phyloP scores from a whole-genome alignment of 495 filamentous ascomycete species.

The Penicillium antarcticum region DNA sequence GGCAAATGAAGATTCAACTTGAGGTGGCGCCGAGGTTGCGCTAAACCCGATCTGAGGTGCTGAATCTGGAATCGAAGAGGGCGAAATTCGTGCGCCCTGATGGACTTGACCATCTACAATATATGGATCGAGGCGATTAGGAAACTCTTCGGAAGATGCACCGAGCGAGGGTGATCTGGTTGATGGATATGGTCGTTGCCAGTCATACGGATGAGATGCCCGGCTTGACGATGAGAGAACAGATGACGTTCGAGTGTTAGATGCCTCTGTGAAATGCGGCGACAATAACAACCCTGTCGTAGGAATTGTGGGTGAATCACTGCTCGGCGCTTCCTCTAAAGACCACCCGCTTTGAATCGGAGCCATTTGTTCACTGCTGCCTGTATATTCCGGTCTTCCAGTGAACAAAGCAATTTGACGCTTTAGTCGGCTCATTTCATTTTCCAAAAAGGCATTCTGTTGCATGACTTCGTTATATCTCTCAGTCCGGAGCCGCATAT shows the following conservation, averaged over 20 bases:
- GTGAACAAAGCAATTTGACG: constrained; percentile 33
- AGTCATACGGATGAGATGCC: constrained; percentile 18
- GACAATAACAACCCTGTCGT: constrained; percentile 8
- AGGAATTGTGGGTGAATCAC: neutral
- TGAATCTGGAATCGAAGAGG: constrained; percentile 1
- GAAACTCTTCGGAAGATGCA: constrained; percentile 14
- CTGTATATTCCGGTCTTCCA: constrained; percentile 6
- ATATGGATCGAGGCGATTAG: constrained; percentile 17
- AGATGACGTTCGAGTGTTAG: constrained; percentile 13
- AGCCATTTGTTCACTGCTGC: constrained; percentile 8
- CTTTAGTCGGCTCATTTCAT: constrained; percentile 46
- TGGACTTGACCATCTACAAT: constrained; percentile 15
- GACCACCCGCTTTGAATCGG: constrained; percentile 10
- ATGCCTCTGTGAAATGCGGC: constrained; percentile 11
- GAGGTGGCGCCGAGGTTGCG: neutral
- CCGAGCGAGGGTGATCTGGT: constrained; percentile 19
- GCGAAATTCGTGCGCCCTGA: constrained; percentile 4
- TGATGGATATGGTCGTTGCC: constrained; percentile 15
- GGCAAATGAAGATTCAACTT: neutral
- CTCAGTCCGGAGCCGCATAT: constrained; percentile 46
- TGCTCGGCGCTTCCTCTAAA: constrained; percentile 5
- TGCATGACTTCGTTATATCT: constrained; percentile 47
- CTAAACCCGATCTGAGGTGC: constrained; percentile 1
- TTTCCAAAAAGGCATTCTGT: constrained; percentile 52
- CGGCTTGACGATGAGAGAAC: constrained; percentile 10